phyloP scores from a whole-genome alignment of 495 filamentous ascomycete genomes.

The Annulohypoxylon bovei region DNA sequence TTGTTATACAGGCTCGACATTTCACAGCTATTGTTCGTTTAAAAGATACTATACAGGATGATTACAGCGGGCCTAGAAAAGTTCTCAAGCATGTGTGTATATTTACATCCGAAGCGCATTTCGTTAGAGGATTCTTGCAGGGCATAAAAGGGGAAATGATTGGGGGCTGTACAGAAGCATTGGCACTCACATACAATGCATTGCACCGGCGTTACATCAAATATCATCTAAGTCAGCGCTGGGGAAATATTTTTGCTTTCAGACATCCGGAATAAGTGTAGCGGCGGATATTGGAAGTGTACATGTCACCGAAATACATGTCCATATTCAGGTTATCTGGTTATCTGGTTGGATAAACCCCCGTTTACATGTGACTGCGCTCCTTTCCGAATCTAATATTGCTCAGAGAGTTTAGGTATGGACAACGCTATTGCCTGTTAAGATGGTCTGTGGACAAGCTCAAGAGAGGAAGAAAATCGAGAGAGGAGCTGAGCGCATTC shows the following conservation, averaged over 20 bases:
- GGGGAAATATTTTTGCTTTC: constrained; percentile 19
- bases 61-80: constrained; percentile 24
- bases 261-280: constrained; percentile 7
- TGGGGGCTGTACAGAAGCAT: constrained; percentile 27
- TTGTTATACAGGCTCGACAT: constrained; percentile 1
- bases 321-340: constrained; percentile 25
- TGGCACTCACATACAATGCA: constrained; percentile 41
- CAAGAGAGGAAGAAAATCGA: neutral
- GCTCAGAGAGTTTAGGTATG: neutral
- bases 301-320: constrained; percentile 27
- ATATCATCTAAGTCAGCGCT: constrained; percentile 26
- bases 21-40: neutral
- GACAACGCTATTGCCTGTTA: neutral
- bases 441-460: neutral
- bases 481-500: constrained; percentile 1
- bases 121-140: constrained; percentile 9
- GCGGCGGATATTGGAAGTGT: constrained; percentile 21
- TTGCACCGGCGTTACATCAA: constrained; percentile 38
- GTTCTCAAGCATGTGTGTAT: constrained; percentile 21
- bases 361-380: constrained; percentile 15
- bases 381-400: constrained; percentile 2
- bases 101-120: constrained; percentile 21
- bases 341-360: constrained; percentile 8
- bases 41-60: constrained; percentile 9
- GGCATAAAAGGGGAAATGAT: constrained; percentile 14